These are phyloP conservation scores for Fistulinella cinereoalba DNA, from an alignment of 1,284 basidiomycete genomes.

Conservation along the genomic window DNA sequence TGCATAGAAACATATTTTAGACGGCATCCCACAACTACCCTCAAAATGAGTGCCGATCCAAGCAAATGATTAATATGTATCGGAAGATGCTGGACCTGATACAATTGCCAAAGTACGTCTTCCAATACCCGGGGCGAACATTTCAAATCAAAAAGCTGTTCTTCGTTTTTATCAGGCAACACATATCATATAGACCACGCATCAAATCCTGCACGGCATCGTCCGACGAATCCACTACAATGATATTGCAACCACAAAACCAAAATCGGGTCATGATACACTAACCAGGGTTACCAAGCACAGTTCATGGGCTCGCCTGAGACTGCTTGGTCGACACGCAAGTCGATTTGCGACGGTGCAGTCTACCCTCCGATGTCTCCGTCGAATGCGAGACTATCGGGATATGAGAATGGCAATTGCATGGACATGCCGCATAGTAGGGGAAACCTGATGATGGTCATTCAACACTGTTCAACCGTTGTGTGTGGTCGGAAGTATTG, in stretches of 20 bases:
- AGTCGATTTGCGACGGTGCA: background rate
- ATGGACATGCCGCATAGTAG: too few species aligned
- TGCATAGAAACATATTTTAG: too few species aligned
- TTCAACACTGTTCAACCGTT: too few species aligned
- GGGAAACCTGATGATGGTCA: too few species aligned
- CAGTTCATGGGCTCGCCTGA: background rate
- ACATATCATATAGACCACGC: background rate
- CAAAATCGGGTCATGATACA: too few species aligned
- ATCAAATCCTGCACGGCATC: slow-evolving; percentile 3
- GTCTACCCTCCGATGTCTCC: slow-evolving; percentile 11
- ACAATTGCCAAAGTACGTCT: background rate
- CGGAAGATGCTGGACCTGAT: too few species aligned
- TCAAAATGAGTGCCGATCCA: too few species aligned
- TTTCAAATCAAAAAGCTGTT: background rate
- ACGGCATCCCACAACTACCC: too few species aligned
- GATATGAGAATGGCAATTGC: too few species aligned
- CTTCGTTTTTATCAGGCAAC: background rate
- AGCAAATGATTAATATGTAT: too few species aligned
- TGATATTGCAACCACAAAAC: too few species aligned
- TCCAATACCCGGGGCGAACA: background rate
- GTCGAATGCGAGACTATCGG: slow-evolving; percentile 3
- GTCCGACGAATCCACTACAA: slow-evolving; percentile 4
- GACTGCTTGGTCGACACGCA: background rate
- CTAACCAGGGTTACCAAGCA: background rate
- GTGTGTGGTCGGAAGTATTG: background rate